Evolutionary conservation across 2,329 filamentous ascomycete species (phyloP), one percentile per base, ranked within the genome.

Genomic region (Grosmannia huntii): DNA sequence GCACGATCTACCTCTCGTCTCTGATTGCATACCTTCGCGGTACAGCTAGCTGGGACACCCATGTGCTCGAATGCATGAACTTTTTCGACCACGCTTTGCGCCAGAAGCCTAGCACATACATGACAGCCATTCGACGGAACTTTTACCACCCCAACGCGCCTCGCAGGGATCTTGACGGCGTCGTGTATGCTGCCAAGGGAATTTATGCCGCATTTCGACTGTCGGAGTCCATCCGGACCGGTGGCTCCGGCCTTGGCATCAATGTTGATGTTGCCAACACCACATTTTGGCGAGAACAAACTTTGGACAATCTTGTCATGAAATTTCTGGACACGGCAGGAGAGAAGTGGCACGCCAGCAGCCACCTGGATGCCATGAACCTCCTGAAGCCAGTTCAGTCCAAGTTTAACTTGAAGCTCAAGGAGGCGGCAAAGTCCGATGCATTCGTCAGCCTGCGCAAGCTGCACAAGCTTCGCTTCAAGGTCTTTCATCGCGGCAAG

Each of bases 231-330:
- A 73, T 69, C 65, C 70, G 65, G 60, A 65, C 62, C 59, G 71
- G 75, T 1, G 77, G 81, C 36, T 79, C 81, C 28, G 82, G 82
- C 10, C 76, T 97, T 6, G 83, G 87, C 0, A 75, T 99, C 68
- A 97, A 96, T 65, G 83, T 95, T 12, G 92, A 99, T 66, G 87
- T 96, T 33, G 86, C 91, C 59, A 96, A 97, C 67, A 88, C 89
- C 0, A 88, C 87, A 14, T 99, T 99, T 73, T 97, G 89, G 86
- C 78, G 71, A 0, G 70, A 67, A 1, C 70, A 73, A 52, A 67
- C 66, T 1, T 56, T 81, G 5, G 71, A 73, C 21, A 64, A 71
- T 3, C 59, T 79, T 2, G 68, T 67, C 0, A 61, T 65, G n/a
- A 68, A 67, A 44, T 63, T 62, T 1, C 55, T 72, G 3, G 56